These are phyloP conservation scores for Amauroascus niger DNA, from an alignment of 2,329 filamentous ascomycete species.

Conservation along the genomic window DNA sequence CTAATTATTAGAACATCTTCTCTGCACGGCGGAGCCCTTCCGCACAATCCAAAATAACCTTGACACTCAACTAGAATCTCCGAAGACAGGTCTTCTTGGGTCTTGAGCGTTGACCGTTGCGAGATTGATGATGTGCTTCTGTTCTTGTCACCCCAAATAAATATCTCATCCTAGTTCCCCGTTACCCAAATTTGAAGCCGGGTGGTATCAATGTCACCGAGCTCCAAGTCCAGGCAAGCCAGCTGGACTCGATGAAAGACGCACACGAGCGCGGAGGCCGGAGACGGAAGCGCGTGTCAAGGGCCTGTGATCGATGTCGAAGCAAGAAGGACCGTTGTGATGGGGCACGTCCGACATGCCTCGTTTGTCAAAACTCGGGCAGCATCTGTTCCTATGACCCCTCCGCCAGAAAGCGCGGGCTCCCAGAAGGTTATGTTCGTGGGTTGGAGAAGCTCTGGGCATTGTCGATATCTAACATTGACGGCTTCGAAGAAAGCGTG, in stretches of 20 bases:
- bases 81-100: not conserved
- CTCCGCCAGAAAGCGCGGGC: slow-evolving; percentile 37
- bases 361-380: slow-evolving; percentile 33
- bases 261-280: slow-evolving; percentile 7
- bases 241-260: slow-evolving; percentile 2
- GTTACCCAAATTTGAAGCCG: too few species aligned
- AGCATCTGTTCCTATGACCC: slow-evolving; percentile 38
- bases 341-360: slow-evolving; percentile 36
- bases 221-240: not conserved
- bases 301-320: slow-evolving; percentile 39
- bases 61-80: not conserved
- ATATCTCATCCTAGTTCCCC: not conserved
- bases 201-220: slow-evolving; percentile 1
- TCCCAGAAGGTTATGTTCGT: slow-evolving; percentile 41
- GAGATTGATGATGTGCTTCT: not conserved
- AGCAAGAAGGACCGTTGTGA: slow-evolving; percentile 41
- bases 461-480: slow-evolving; percentile 36
- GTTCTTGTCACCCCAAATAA: not conserved
- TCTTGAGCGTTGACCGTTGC: not conserved
- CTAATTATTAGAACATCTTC: not conserved
- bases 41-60: not conserved
- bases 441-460: slow-evolving; percentile 40
- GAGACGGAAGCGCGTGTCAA: slow-evolving; percentile 36
- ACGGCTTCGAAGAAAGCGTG: slow-evolving; percentile 37
- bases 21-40: not conserved